Evolutionary conservation across 148 eudicot species (phyloP).

Genomic region (Gaultheria prostrata): DNA sequence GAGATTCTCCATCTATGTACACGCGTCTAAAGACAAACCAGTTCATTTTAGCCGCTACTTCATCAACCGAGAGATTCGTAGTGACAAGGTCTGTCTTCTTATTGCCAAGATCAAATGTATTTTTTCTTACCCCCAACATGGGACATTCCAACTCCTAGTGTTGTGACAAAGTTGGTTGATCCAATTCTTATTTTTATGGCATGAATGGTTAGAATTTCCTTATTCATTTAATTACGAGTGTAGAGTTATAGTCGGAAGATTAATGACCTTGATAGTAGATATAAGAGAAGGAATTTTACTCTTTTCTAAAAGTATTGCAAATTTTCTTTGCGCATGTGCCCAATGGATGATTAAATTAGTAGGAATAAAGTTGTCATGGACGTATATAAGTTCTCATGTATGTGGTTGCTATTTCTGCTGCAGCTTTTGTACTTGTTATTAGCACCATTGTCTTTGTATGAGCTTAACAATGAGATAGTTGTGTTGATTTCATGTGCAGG

Average conservation of each 20-base stretch:
- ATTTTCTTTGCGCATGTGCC: not conserved
- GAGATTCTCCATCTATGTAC: conserved; percentile 64
- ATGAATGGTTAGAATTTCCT: not conserved
- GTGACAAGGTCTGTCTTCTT: conserved; percentile 52
- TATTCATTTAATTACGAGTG: not conserved
- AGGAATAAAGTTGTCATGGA: not conserved
- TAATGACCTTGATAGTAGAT: not conserved
- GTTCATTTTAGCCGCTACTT: conserved; percentile 57
- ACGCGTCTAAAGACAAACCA: conserved; percentile 60
- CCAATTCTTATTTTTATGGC: not conserved
- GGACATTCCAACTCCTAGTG: not conserved
- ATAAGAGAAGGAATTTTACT: not conserved
- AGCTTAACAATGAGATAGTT: not conserved
- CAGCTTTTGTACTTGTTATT: not conserved
- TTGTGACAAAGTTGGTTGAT: not conserved
- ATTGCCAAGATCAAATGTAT: not conserved
- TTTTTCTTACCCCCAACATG: not conserved
- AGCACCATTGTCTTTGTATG: not conserved
- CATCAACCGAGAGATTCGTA: conserved; percentile 50
- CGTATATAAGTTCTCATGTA: not conserved
- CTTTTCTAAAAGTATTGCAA: not conserved
- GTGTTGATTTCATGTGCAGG: conserved; percentile 45
- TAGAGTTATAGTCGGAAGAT: no score
- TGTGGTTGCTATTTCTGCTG: not conserved
- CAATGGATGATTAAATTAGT: not conserved